Evolutionary conservation across 768 basidiomycete genomes (phyloP).

Genomic region (Xanthoconium purpureum): DNA sequence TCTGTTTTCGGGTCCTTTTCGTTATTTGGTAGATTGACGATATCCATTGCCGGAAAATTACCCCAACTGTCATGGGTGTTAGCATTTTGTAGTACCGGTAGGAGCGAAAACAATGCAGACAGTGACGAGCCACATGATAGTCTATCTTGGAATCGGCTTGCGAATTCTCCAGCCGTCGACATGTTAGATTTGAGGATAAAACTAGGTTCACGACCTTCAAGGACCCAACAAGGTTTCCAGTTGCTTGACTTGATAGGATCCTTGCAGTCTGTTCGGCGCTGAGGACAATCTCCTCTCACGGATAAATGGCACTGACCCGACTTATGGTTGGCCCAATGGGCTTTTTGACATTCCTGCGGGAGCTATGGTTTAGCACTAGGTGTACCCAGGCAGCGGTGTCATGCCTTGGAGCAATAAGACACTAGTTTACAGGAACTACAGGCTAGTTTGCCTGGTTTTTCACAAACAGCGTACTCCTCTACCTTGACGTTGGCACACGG

Average conservation of each 20-base stretch:
- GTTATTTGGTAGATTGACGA: conserved; percentile 27
- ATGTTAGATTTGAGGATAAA: conserved; percentile 10
- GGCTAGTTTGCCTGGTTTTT: conserved; percentile 29
- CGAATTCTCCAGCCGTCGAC: conserved; percentile 11
- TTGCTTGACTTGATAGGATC: conserved; percentile 17
- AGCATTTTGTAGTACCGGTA: neutral
- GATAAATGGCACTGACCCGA: conserved; percentile 21
- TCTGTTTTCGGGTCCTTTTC: conserved; percentile 16
- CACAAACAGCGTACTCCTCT: conserved; percentile 23
- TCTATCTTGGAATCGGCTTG: conserved; percentile 20
- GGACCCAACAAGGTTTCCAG: conserved; percentile 24
- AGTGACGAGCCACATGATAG: conserved; percentile 28
- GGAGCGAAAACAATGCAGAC: conserved; percentile 2
- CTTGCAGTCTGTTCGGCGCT: conserved; percentile 20
- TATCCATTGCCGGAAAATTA: conserved; percentile 35
- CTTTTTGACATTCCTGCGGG: conserved; percentile 39
- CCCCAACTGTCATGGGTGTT: conserved; percentile 27
- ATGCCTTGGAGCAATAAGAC: conserved; percentile 42
- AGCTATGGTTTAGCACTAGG: neutral
- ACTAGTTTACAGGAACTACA: conserved; percentile 38
- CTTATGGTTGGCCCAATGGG: conserved; percentile 42
- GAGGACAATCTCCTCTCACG: neutral
- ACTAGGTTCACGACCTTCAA: conserved; percentile 19
- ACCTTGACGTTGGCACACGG: conserved; percentile 38
- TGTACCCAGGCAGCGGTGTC: neutral